Conservation (phyloP, 352 stramenopile genomes). For the Phytopythium helicoides region DNA sequence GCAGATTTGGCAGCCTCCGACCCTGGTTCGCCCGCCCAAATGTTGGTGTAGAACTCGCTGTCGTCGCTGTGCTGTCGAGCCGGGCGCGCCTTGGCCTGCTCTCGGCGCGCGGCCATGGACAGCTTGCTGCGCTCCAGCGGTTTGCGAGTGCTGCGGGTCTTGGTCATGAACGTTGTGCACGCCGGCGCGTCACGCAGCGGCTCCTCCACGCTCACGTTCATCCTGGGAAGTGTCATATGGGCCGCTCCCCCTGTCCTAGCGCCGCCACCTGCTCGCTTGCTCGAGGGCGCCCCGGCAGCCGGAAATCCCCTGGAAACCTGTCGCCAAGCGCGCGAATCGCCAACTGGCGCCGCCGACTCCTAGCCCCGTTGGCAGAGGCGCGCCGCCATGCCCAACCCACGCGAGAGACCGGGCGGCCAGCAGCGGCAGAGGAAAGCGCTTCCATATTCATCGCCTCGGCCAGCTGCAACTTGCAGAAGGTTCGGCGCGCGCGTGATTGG, state of each 20-base stretch:
- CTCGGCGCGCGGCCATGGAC: conserved; percentile 23
- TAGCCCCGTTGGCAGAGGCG: no score
- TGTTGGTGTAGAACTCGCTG: conserved; percentile 83
- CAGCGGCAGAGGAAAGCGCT: no score
- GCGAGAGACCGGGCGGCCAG: no score
- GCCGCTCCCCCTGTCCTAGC: no score
- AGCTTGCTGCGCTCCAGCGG: conserved; percentile 57
- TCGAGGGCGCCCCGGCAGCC: no score
- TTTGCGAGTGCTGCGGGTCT: conserved; percentile 31
- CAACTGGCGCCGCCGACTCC: no score
- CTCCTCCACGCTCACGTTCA: neutral
- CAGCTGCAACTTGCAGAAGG: no score
- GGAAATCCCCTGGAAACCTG: no score
- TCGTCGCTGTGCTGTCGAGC: conserved; percentile 42
- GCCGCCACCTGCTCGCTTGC: no score
- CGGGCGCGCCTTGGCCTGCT: conserved; percentile 24
- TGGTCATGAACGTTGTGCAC: conserved; percentile 18
- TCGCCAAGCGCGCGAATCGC: neutral
- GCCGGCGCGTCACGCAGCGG: conserved; percentile 7
- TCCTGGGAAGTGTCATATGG: neutral
- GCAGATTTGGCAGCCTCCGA: conserved; percentile 18
- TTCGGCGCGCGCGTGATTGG: no score
- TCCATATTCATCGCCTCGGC: no score
- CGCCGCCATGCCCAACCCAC: no score
- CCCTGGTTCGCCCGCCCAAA: conserved; percentile 40